Base-by-base conservation (phyloP, 202 grass and related monocot genomes). In the Schoenoplectus tabernaemontani region DNA sequence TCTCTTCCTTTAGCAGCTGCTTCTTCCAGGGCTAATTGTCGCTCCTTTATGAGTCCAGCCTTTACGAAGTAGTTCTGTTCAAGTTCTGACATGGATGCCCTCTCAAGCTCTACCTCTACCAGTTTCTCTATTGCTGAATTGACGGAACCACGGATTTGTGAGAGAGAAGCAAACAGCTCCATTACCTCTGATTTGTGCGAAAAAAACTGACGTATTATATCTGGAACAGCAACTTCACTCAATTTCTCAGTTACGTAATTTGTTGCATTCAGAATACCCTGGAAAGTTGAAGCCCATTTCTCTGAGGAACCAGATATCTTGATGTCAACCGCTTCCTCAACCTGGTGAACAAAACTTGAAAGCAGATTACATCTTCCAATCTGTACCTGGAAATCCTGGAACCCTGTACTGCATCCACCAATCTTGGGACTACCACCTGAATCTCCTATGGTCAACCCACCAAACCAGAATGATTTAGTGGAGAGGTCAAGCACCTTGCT, bases 311-410 rank as follows among this genome's bases (percentile, higher is more conserved):
- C 67, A 77, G 82, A 77, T 81, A 90, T 88, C 48, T 83, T 86
- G 78, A 66, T 86, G 44, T 65, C 86, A 61, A 92, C 76, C 44
- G 88, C 67, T 90, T 85, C 84, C 78, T 90, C 86, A 77, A 92
- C 87, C 88, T 97, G 91, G 82, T 85, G 65, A 63, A 89, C 80
- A 92, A 97, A 90, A 48, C 87, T 82, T 42, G 91, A 86, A 73
- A 97, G 48, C 64, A 97, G 81, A 81, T 84, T 66, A 82, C 89
- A 92, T 86, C 87, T 97, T 87, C 93, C 94, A 67, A 97, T 93
- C 66, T 97, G 89, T 83, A 90, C 89, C 69, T 93, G 82, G 81
- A 94, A 92, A 32, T 87, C 77, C 34, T 84, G 82, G 76, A 88
- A 89, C 36, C 79, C 37, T 9, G 74, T 84, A 60, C 84, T 86